Evolutionary conservation across 2,329 filamentous ascomycete species (phyloP).

Genomic region (Nemania sp.): DNA sequence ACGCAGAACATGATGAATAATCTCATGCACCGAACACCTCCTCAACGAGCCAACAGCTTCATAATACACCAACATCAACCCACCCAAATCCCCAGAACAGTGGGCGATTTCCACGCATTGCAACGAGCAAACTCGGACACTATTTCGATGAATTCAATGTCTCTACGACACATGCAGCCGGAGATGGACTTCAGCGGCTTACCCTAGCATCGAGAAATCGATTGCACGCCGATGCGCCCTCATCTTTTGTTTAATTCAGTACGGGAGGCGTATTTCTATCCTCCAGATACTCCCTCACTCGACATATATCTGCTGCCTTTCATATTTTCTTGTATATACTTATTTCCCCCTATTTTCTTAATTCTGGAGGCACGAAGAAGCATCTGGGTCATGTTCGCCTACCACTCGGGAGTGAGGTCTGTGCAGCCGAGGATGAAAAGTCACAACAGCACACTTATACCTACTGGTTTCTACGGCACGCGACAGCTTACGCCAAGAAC

Average conservation of each 20-base stretch:
- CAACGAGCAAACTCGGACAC: slow-evolving; percentile 52
- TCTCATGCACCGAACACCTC: slow-evolving; percentile 43
- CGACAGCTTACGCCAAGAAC: not conserved
- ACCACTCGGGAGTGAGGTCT: not conserved
- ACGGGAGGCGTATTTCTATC: not conserved
- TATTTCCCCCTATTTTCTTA: slow-evolving; percentile 1
- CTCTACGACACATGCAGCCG: slow-evolving; percentile 43
- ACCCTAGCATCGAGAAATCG: slow-evolving; percentile 35
- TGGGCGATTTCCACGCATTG: slow-evolving; percentile 56
- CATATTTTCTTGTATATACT: slow-evolving; percentile 23
- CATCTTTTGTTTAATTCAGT: not conserved
- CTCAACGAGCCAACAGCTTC: slow-evolving; percentile 48
- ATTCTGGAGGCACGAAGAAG: not conserved
- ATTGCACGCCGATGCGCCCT: not conserved
- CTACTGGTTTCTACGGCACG: not conserved
- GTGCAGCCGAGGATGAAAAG: slow-evolving; percentile 3
- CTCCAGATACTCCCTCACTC: too few species aligned
- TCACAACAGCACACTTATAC: not conserved
- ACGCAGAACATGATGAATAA: slow-evolving; percentile 38
- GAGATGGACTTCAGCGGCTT: slow-evolving; percentile 49
- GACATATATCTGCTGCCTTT: not conserved
- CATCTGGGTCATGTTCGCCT: slow-evolving; percentile 1
- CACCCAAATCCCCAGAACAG: slow-evolving; percentile 47
- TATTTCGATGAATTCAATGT: slow-evolving; percentile 42
- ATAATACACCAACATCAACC: slow-evolving; percentile 43